These are phyloP conservation scores for Annulohypoxylon truncatum DNA, from an alignment of 2,329 filamentous ascomycete genomes.

Conservation along the genomic window DNA sequence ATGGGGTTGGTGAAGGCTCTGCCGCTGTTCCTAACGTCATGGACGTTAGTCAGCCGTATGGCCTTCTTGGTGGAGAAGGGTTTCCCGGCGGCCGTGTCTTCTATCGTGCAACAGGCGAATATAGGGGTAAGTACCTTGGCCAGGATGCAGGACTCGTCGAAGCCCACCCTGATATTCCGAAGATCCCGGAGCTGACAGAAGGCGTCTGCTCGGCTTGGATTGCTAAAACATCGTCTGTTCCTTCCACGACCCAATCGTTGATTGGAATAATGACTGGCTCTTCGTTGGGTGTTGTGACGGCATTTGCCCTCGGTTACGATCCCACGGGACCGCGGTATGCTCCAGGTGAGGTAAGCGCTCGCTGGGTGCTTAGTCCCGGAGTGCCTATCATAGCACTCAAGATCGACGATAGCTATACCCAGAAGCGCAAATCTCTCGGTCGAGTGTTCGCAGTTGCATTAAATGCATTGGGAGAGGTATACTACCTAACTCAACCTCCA, in stretches of 20 bases:
- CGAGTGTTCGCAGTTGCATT: slow-evolving; percentile 93
- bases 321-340: slow-evolving; percentile 70
- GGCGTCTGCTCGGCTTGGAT: slow-evolving; percentile 88
- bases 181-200: slow-evolving; percentile 75
- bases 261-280: slow-evolving; percentile 87
- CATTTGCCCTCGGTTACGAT: slow-evolving; percentile 78
- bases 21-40: slow-evolving; percentile 86
- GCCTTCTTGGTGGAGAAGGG: slow-evolving; percentile 86
- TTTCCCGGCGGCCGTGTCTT: slow-evolving; percentile 85
- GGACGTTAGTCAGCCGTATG: slow-evolving; percentile 89
- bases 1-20: slow-evolving; percentile 82
- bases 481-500: slow-evolving; percentile 81
- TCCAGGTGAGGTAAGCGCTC: slow-evolving; percentile 83
- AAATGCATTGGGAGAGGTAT: slow-evolving; percentile 93
- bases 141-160: slow-evolving; percentile 69
- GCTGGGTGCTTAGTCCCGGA: slow-evolving; percentile 91
- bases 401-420: slow-evolving; percentile 84
- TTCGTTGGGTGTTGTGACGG: slow-evolving; percentile 82
- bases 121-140: slow-evolving; percentile 79
- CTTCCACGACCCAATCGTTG: slow-evolving; percentile 78
- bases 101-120: slow-evolving; percentile 79
- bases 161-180: slow-evolving; percentile 79
- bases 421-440: slow-evolving; percentile 73
- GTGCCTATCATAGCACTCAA: slow-evolving; percentile 88
- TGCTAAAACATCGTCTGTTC: slow-evolving; percentile 80